phyloP scores from a whole-genome alignment of 2,329 filamentous ascomycete species.

The Fusarium kyushuense region DNA sequence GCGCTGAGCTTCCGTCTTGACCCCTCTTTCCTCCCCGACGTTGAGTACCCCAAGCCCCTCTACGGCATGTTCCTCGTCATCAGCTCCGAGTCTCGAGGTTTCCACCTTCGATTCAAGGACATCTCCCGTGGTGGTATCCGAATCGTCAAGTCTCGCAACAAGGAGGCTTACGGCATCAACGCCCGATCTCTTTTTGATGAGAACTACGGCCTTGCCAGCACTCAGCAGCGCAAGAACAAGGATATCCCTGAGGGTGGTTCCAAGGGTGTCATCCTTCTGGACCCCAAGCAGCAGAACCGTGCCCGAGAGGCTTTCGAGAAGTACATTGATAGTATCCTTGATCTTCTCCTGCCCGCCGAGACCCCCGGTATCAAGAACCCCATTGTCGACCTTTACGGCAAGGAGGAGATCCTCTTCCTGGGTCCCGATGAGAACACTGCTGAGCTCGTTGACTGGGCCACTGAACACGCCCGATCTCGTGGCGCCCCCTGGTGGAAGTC shows the following conservation, averaged over 20 bases:
- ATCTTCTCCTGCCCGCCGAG: constrained; percentile 87
- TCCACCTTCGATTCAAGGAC: constrained; percentile 97
- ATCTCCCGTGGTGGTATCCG: constrained; percentile 97
- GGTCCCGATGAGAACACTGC: constrained; percentile 99
- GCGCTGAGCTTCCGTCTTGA: constrained; percentile 96
- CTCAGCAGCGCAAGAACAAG: constrained; percentile 99
- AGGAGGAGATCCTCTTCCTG: constrained; percentile 98
- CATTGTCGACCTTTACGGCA: constrained; percentile 93
- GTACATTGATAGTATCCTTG: constrained; percentile 98
- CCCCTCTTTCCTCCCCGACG: constrained; percentile 85
- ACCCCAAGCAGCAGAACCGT: constrained; percentile 94
- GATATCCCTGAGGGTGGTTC: constrained; percentile 98
- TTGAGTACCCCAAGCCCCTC: constrained; percentile 92
- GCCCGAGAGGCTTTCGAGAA: constrained; percentile 95
- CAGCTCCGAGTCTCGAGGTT: constrained; percentile 94
- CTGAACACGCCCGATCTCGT: constrained; percentile 86
- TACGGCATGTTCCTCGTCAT: constrained; percentile 99
- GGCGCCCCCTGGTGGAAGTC: constrained; percentile 99
- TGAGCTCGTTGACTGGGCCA: constrained; percentile 98
- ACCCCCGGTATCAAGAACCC: constrained; percentile 99
- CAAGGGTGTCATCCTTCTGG: constrained; percentile 96
- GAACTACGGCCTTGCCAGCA: constrained; percentile 98
- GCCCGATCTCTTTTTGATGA: constrained; percentile 96
- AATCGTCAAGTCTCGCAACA: constrained; percentile 97
- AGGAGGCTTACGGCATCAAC: constrained; percentile 96